phyloP scores from a whole-genome alignment of 257 asterid genomes.

The Petrea volubilis region DNA sequence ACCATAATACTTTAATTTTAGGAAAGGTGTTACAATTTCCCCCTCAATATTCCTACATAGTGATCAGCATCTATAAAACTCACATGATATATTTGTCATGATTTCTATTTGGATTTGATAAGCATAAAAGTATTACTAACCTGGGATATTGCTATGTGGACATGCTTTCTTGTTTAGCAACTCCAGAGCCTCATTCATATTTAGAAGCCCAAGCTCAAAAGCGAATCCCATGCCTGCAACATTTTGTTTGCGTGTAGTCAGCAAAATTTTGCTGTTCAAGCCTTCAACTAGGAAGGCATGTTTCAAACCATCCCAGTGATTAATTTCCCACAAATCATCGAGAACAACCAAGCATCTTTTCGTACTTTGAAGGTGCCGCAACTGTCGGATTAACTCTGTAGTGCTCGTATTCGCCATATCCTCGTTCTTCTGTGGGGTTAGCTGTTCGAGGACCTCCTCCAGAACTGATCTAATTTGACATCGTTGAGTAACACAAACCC shows the following conservation, averaged over 20 bases:
- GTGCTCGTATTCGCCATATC: not conserved
- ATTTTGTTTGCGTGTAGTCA: not conserved
- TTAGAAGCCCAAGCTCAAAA: not conserved
- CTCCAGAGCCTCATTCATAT: not conserved
- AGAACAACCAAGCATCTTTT: not conserved
- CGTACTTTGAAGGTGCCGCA: not conserved
- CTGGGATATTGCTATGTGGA: not conserved
- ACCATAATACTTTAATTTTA: too few species aligned
- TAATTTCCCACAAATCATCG: not conserved
- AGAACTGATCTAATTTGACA: not conserved
- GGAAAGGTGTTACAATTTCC: too few species aligned
- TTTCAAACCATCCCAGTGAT: not conserved
- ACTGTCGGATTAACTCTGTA: not conserved
- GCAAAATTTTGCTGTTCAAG: not conserved
- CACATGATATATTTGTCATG: too few species aligned
- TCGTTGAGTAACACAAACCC: not conserved
- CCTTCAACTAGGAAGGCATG: not conserved
- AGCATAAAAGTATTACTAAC: not conserved
- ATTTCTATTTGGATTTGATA: too few species aligned
- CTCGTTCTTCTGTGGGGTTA: not conserved
- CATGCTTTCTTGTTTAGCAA: not conserved
- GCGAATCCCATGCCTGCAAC: not conserved
- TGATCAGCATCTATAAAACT: too few species aligned
- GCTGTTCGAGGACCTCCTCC: not conserved
- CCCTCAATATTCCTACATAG: too few species aligned